phyloP scores from a whole-genome alignment of 345 rosid genomes.

The Camelina neglecta region DNA sequence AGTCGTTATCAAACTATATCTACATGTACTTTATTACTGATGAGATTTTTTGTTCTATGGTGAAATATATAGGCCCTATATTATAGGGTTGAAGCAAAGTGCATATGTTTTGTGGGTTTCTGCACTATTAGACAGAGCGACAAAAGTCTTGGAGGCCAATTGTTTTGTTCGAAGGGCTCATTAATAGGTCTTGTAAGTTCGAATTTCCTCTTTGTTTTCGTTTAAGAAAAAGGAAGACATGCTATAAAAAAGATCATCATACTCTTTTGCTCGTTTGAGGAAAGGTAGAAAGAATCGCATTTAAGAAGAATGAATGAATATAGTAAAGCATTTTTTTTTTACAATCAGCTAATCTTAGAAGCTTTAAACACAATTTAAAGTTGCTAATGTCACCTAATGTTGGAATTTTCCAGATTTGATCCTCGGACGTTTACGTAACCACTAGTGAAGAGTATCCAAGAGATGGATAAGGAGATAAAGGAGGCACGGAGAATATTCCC shows the following conservation, averaged over 20 bases:
- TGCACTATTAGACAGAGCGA: conserved; percentile 1
- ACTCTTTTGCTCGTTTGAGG: background rate
- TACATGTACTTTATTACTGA: conserved; percentile 1
- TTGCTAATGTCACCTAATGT: conserved; percentile 7
- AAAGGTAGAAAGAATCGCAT: background rate
- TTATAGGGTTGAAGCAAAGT: background rate
- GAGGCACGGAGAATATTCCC: conserved; percentile 71
- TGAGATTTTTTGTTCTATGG: conserved; percentile 1
- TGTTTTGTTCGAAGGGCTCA: background rate
- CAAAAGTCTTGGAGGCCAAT: conserved; percentile 22
- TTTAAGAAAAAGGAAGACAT: background rate
- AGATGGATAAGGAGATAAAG: conserved; percentile 64
- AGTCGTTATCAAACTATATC: background rate
- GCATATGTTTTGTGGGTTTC: conserved; percentile 12
- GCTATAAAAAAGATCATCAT: background rate
- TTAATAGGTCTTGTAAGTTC: conserved; percentile 20
- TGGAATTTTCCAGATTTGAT: background rate
- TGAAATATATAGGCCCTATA: background rate
- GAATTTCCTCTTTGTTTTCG: conserved; percentile 10
- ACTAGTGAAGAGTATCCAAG: conserved; percentile 50
- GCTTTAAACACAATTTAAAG: conserved; percentile 9
- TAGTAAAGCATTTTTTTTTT: conserved; percentile 17
- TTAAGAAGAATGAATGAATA: conserved; percentile 30
- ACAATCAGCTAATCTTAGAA: conserved; percentile 26
- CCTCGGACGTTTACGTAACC: conserved; percentile 42